phyloP scores from a whole-genome alignment of 139 green algal species.

The Axilococcus clingmanii region DNA sequence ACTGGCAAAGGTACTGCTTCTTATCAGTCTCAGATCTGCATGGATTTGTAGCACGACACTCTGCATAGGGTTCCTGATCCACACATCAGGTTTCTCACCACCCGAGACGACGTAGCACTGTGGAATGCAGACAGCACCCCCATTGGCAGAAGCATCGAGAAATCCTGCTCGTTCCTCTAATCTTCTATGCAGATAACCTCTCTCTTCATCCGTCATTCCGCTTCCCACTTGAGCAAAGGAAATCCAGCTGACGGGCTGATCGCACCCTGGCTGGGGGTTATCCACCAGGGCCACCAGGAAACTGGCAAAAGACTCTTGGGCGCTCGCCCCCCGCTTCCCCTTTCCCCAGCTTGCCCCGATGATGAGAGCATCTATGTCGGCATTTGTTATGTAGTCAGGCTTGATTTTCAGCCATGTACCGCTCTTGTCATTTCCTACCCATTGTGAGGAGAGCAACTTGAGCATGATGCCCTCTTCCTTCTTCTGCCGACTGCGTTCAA shows the following conservation, averaged over 20 bases:
- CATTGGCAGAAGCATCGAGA: neutral
- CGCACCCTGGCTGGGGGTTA: neutral
- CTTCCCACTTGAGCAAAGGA: neutral
- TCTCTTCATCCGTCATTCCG: neutral
- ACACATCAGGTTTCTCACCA: conserved; percentile 52
- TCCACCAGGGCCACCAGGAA: conserved; percentile 63
- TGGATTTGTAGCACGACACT: conserved; percentile 56
- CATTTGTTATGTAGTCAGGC: conserved; percentile 49
- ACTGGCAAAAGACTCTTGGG: conserved; percentile 6
- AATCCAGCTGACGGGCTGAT: neutral
- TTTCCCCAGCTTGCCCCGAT: conserved; percentile 57
- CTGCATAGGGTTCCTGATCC: conserved; percentile 46
- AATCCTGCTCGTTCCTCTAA: neutral
- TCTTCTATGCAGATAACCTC: neutral
- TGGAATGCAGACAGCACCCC: no score
- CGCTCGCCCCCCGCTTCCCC: neutral
- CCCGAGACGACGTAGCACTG: no score
- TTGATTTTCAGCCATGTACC: conserved; percentile 63
- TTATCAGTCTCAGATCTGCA: conserved; percentile 56
- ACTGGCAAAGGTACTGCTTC: conserved; percentile 32
- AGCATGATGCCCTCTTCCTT: conserved; percentile 79
- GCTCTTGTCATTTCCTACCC: conserved; percentile 57
- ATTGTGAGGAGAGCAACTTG: conserved; percentile 61
- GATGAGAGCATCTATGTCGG: conserved; percentile 66
- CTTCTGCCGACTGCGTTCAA: neutral